These are phyloP conservation scores for Phaeophleospora eucalypticola DNA, from an alignment of 2,329 filamentous ascomycete species.

Conservation along the genomic window DNA sequence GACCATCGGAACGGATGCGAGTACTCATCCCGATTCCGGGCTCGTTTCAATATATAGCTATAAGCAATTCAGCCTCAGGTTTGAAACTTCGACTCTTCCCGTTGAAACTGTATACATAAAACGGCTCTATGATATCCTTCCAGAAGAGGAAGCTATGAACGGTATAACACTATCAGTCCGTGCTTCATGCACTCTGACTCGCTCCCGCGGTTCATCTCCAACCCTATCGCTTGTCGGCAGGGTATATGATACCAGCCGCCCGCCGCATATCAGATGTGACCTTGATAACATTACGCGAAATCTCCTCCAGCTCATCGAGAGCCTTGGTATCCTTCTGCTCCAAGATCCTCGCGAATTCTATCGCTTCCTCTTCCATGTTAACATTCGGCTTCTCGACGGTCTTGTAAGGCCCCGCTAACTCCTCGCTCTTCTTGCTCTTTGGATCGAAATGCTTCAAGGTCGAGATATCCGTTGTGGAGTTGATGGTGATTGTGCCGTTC, in stretches of 20 bases:
- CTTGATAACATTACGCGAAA: constrained; percentile 40
- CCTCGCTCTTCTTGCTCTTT: constrained; percentile 40
- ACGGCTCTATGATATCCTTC: too few species aligned
- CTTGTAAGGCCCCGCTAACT: constrained; percentile 34
- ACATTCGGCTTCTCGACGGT: constrained; percentile 37
- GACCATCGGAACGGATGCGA: too few species aligned
- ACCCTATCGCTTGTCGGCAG: constrained; percentile 29
- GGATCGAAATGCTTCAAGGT: constrained; percentile 40
- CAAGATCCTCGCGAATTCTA: constrained; percentile 44
- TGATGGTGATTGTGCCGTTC: constrained; percentile 43
- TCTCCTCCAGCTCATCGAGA: constrained; percentile 37
- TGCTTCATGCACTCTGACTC: too few species aligned
- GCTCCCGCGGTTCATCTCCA: too few species aligned
- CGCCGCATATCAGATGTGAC: constrained; percentile 43
- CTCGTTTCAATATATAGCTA: too few species aligned
- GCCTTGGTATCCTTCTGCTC: constrained; percentile 37
- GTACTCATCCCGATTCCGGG: too few species aligned
- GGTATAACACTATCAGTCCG: too few species aligned
- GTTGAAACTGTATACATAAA: too few species aligned
- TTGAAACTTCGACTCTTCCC: too few species aligned
- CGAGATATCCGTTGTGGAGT: constrained; percentile 44
- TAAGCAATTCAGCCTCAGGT: too few species aligned
- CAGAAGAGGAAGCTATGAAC: too few species aligned
- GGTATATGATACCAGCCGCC: constrained; percentile 44
- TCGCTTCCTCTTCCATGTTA: constrained; percentile 47